Base-by-base conservation (phyloP, 805 yeast genomes). In the Candida khao-thaluensis region DNA sequence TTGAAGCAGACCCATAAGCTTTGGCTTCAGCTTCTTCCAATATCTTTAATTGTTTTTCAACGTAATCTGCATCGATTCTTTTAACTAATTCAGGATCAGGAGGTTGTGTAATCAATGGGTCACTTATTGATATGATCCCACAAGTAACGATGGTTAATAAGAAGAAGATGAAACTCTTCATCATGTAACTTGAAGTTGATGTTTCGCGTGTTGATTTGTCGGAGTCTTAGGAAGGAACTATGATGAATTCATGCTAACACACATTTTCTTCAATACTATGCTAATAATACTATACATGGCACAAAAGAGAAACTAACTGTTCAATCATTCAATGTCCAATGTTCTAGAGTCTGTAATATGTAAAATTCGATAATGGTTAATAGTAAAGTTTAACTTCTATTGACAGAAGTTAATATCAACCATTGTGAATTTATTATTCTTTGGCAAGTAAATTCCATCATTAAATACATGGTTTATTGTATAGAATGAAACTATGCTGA, bases 401-500 rank as follows among this genome's bases (percentile, higher is more conserved):
- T 24, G 40, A 39, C 33, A 40, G 39, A 40, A 40, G 8, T n/a
- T 30, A 28, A 40, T 40, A 34, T 21, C 42, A 33, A 32, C 26
- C 20, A 22, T 12, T 16, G 16, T 29, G 35, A 25, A 40, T 18
- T 18, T 25, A 7, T 40, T 35, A 17, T 21, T 66, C 58, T 66
- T 39, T 58, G 72, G 71, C 72, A 66, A 62, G 54, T 46, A 28
- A 27, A 59, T 62, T 65, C 72, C 72, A 66, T 66, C 72, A 64
- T 66, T 62, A 43, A 52, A 59, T 61, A 62, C 68, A 64, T 50
- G 22, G 30, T n/a, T 17, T 14, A 12, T 12, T 18, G 60, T 57
- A 60, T 59, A 47, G 42, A 58, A 66, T 63, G 72, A 67, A 39
- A 67, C 72, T 67, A 67, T 67, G 72, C 71, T 64, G 33, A 64